Base-by-base conservation (phyloP, 345 rosid species). In the Eucalyptus erythrocorys region DNA sequence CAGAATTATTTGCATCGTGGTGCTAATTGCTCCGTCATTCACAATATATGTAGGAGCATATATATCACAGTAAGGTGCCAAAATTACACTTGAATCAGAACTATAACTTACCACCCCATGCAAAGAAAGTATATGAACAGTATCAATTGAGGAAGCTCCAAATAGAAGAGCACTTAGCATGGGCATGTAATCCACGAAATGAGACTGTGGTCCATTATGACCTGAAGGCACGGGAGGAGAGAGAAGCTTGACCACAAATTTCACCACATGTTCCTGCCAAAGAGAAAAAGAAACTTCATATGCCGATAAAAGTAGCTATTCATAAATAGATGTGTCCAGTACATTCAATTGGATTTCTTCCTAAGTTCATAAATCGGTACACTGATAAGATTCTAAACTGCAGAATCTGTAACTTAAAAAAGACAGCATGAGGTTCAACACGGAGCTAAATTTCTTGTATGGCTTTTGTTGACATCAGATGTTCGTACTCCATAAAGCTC, bases 201-300 rank as follows among this genome's bases (percentile, higher is more conserved):
- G 92, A 91, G 92, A 92, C 90, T 87, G 92, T 89, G 80, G 89
- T 87, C 90, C 92, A 32, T 64, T 87, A 85, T 92, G 88, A 82
- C 91, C 88, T 61, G 92, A 85, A 87, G 95, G 94, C 21, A 87
- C 85, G 1, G 96, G 95, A 86, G 94, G 96, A 85, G 96, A 95
- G 86, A 95, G 96, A 91, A 95, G 94, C 91, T 93, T 95, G 89
- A 95, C 93, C 90, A 95, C 91, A 84, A 91, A 90, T 57, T 88
- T 91, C 91, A 95, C 94, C 90, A 94, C 94, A 86, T 95, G 95
- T 87, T 95, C 97, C 97, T 95, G 91, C 85, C 86, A 86, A 89
- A 86, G 81, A 91, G 89, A 87, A 42, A 89, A 68, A 68, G n/a
- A n/a, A 30, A 30, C 84, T 40, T 76, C 84, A 40, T 76, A 21